phyloP scores from a whole-genome alignment of 352 stramenopile species.

The Phytophthora quininea region DNA sequence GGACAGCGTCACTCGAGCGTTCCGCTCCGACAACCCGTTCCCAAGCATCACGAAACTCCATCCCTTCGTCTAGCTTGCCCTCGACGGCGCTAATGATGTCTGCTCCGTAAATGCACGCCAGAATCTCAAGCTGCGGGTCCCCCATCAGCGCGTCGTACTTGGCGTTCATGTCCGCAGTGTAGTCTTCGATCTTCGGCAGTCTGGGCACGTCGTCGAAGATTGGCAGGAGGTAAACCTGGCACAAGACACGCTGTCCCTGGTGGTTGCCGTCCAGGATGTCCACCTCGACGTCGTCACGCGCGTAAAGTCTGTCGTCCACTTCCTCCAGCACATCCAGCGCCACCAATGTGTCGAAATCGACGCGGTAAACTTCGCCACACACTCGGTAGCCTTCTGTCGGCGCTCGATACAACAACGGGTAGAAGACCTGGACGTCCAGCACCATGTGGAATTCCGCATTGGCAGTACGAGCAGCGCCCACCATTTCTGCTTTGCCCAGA shows the following conservation, averaged over 20 bases:
- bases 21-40: conserved; percentile 26
- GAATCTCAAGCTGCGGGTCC: conserved; percentile 49
- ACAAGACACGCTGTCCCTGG: conserved; percentile 26
- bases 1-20: neutral
- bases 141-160: conserved; percentile 42
- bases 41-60: conserved; percentile 48
- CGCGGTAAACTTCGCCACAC: conserved; percentile 63
- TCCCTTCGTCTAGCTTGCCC: conserved; percentile 34
- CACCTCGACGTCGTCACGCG: conserved; percentile 53
- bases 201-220: conserved; percentile 44
- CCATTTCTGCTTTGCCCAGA: conserved; percentile 54
- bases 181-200: conserved; percentile 40
- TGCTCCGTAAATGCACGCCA: conserved; percentile 60
- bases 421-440: conserved; percentile 60
- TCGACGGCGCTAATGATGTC: conserved; percentile 36
- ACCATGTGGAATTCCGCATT: conserved; percentile 62
- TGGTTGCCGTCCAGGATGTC: conserved; percentile 33
- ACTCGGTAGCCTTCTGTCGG: conserved; percentile 47
- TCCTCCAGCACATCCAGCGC: conserved; percentile 69
- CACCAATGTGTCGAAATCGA: conserved; percentile 59
- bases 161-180: conserved; percentile 42
- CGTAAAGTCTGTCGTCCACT: conserved; percentile 53
- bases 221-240: conserved; percentile 49
- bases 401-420: conserved; percentile 70
- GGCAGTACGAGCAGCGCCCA: conserved; percentile 46